These are phyloP conservation scores for Priceomyces fermenticarens DNA, from an alignment of 805 yeast species.

Conservation along the genomic window DNA sequence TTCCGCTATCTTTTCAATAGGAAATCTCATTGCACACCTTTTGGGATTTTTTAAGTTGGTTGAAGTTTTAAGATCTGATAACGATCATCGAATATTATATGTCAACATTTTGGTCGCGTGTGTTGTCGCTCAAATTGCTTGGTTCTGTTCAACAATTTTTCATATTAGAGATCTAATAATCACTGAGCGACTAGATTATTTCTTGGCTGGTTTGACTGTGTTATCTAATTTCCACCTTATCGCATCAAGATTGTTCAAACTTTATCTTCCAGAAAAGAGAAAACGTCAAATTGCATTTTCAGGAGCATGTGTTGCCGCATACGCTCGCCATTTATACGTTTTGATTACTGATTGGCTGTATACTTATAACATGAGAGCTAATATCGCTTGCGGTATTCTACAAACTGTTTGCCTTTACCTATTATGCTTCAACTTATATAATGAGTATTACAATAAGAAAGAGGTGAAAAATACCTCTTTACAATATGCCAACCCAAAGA, in stretches of 20 bases:
- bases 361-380: conserved; percentile 91
- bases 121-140: conserved; percentile 73
- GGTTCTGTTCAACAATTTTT: conserved; percentile 83
- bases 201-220: conserved; percentile 89
- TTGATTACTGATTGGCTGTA: conserved; percentile 78
- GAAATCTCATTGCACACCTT: conserved; percentile 47
- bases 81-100: conserved; percentile 7
- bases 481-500: conserved; percentile 19
- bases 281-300: conserved; percentile 33
- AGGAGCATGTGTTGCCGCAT: conserved; percentile 45
- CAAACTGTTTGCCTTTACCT: conserved; percentile 53
- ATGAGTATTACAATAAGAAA: conserved; percentile 21
- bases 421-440: conserved; percentile 31
- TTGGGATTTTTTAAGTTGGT: conserved; percentile 37
- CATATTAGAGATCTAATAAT: conserved; percentile 78
- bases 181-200: conserved; percentile 87
- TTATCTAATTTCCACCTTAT: conserved; percentile 75
- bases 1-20: conserved; percentile 73
- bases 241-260: conserved; percentile 53
- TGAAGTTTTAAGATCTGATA: conserved; percentile 8
- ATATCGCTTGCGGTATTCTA: conserved; percentile 70
- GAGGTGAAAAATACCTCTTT: conserved; percentile 20
- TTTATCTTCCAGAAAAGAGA: conserved; percentile 41
- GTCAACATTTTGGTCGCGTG: conserved; percentile 48
- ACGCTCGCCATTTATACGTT: conserved; percentile 62